Evolutionary conservation across 768 basidiomycete genomes (phyloP).

Genomic region (Trametes cinnabarina): DNA sequence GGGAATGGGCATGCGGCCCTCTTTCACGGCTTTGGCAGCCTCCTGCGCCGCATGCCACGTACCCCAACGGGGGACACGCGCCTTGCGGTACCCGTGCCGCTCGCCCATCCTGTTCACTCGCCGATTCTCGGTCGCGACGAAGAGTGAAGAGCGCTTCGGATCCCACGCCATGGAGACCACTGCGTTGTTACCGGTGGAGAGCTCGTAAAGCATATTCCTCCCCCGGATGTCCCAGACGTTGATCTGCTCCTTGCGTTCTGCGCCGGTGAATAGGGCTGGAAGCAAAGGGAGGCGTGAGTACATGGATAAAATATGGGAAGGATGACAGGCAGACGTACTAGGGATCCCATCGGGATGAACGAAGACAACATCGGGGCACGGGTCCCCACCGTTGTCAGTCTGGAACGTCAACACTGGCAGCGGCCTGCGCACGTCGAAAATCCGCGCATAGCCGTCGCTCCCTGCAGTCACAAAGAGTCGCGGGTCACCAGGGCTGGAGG

Average conservation of each 20-base stretch:
- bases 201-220: constrained; percentile 35
- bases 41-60: not conserved
- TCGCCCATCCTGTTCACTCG: constrained; percentile 27
- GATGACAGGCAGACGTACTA: constrained; percentile 20
- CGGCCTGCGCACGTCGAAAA: constrained; percentile 38
- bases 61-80: constrained; percentile 16
- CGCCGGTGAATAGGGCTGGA: constrained; percentile 30
- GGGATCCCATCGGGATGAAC: constrained; percentile 39
- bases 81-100: constrained; percentile 23
- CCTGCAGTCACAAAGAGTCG: constrained; percentile 35
- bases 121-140: constrained; percentile 34
- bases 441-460: constrained; percentile 36
- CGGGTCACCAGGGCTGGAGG: constrained; percentile 34
- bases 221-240: constrained; percentile 43
- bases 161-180: constrained; percentile 36
- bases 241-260: constrained; percentile 29
- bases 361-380: constrained; percentile 23
- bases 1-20: not conserved
- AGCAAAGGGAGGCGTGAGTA: constrained; percentile 13
- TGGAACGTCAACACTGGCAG: constrained; percentile 36
- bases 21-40: not conserved
- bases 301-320: not conserved
- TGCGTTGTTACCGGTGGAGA: constrained; percentile 42
- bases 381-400: constrained; percentile 11
- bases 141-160: constrained; percentile 28